These are phyloP conservation scores for Dendrobium officinale DNA, from an alignment of 106 monocot species.

Conservation along the genomic window DNA sequence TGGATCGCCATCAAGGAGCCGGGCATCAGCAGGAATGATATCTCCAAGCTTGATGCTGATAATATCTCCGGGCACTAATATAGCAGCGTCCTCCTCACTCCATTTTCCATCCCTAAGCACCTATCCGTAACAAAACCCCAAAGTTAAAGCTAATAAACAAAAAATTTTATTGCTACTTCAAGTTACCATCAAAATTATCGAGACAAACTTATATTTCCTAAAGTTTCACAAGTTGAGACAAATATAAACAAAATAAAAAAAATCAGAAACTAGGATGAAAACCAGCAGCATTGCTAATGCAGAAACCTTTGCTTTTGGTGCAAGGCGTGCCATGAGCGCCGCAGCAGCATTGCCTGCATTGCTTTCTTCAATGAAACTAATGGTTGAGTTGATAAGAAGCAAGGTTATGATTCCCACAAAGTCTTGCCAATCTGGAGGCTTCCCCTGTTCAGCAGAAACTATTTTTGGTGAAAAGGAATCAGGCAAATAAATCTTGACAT, in stretches of 20 bases:
- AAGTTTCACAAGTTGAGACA: not conserved
- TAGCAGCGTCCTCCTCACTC: constrained; percentile 71
- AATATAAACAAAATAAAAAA: not conserved
- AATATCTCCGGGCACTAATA: constrained; percentile 83
- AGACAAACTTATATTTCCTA: not conserved
- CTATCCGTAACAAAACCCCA: constrained; percentile 16
- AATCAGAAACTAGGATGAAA: not conserved
- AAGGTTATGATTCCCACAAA: constrained; percentile 84
- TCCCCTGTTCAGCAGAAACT: constrained; percentile 37
- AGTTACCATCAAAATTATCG: not conserved
- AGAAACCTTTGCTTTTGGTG: constrained; percentile 68
- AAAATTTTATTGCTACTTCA: not conserved
- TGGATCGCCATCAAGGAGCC: constrained; percentile 85
- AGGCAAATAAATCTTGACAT: no score
- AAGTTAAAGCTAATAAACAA: not conserved
- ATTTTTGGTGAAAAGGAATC: no score
- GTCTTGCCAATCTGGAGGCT: constrained; percentile 95
- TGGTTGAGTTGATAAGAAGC: constrained; percentile 78
- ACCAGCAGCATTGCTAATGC: not conserved
- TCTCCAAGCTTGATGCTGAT: constrained; percentile 90
- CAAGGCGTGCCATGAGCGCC: constrained; percentile 79
- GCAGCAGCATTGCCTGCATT: constrained; percentile 81
- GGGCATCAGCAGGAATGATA: constrained; percentile 83
- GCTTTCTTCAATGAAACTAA: constrained; percentile 85
- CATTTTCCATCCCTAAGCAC: constrained; percentile 75